Base-by-base conservation (phyloP, 78 protist genomes). In the Bigelowiella natans region DNA sequence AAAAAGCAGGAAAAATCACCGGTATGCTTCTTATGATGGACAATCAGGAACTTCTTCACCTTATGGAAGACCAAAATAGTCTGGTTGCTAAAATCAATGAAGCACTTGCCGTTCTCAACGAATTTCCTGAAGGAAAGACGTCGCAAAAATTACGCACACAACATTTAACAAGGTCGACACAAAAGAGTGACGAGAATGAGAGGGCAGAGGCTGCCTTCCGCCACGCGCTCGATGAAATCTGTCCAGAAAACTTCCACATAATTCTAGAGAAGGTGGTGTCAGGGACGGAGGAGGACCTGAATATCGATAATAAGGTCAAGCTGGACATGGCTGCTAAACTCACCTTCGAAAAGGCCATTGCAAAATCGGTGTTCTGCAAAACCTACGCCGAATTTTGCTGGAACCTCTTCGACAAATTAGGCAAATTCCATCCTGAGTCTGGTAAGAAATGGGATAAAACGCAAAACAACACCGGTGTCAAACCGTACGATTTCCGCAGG, bases 21-120 rank as follows among this genome's bases (percentile, higher is more conserved):
- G 98, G 98, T 89, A 96, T 96, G 98, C 93, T 96, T 0, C 90
- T 96, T 11, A 97, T 95, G 91, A 92, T 96, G 97, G 98, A 96
- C 91, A 92, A 89, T 89, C 0, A 92, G 30, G 98, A 96, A 89
- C 91, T 96, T 34, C 91, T 95, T 51, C 82, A 92, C 86, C 91
- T 96, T 38, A 89, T 96, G 88, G 95, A 94, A 89, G 11, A 63
- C 38, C 94, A 83, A 30, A 91, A 88, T 0, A 89, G 91, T 38
- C 95, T 96, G 40, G 11, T 0, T 38, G 39, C 11, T 39, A 93
- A 94, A 93, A 92, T 95, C 89, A 38, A 39, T n/a, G 98, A 96
- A 94, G 98, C 98, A 3, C 30, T 93, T 30, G 0, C 40, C 26
- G 96, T 93, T 36, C 94, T 95, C n/a, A n/a, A n/a, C n/a, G n/a